Evolutionary conservation across 495 filamentous ascomycete genomes (phyloP).

Genomic region (Pseudomonodictys pantanalensis): DNA sequence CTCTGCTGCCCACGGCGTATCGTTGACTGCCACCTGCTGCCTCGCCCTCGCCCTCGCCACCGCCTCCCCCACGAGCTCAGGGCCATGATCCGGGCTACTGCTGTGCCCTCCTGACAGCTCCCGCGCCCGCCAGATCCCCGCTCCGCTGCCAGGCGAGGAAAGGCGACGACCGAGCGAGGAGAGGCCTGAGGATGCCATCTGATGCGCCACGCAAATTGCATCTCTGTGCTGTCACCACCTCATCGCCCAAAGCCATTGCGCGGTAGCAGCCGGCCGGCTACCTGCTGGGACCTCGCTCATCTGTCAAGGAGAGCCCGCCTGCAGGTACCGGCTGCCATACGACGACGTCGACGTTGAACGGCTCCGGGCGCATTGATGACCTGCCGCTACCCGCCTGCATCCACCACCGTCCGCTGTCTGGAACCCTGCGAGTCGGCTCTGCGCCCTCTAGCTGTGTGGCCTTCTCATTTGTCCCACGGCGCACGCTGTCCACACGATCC

Average conservation of each 20-base stretch:
- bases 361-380: too few relatives aligned
- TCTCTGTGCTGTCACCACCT: too few relatives aligned
- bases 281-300: conserved; percentile 5
- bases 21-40: too few relatives aligned
- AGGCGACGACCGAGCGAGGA: too few relatives aligned
- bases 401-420: neutral
- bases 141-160: too few relatives aligned
- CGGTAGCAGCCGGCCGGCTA: neutral
- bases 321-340: neutral
- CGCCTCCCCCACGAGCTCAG: too few relatives aligned
- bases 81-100: too few relatives aligned
- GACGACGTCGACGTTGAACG: neutral
- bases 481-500: conserved; percentile 2
- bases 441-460: conserved; percentile 5
- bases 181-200: too few relatives aligned
- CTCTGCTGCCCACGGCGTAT: too few relatives aligned
- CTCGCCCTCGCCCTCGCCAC: too few relatives aligned
- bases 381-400: neutral
- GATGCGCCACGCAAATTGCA: neutral
- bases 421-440: conserved; percentile 11
- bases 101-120: too few relatives aligned
- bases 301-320: conserved; percentile 2
- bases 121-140: neutral
- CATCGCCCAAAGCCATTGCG: neutral
- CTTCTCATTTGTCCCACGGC: conserved; percentile 6